phyloP scores from a whole-genome alignment of 805 yeast genomes.

The Saccharomyces mikatae region DNA sequence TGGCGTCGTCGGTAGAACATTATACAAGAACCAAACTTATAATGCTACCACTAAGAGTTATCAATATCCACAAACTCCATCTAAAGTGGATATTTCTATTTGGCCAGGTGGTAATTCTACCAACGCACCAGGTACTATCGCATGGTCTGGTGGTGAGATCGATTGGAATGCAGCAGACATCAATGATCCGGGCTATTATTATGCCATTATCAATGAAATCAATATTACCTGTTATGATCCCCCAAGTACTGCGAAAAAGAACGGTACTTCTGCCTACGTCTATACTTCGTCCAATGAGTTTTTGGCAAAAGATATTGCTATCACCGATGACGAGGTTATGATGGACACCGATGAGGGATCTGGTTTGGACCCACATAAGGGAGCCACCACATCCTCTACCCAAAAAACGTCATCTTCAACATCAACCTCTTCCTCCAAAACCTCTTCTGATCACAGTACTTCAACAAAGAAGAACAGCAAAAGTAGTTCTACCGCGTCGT shows the following conservation, averaged over 20 bases:
- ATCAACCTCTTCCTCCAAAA: neutral
- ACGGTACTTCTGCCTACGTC: conserved; percentile 44
- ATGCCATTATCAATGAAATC: conserved; percentile 52
- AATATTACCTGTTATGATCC: conserved; percentile 64
- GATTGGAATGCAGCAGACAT: conserved; percentile 78
- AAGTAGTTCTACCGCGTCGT: conserved; percentile 3
- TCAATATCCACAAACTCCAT: conserved; percentile 65
- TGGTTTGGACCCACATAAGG: conserved; percentile 53
- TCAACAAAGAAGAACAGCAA: neutral
- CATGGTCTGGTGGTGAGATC: conserved; percentile 84
- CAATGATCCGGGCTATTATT: conserved; percentile 70
- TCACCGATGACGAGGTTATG: conserved; percentile 55
- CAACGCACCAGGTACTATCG: conserved; percentile 55
- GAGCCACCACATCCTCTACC: conserved; percentile 2
- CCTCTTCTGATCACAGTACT: neutral
- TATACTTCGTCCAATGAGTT: conserved; percentile 44
- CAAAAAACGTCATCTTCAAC: neutral
- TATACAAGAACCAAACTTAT: conserved; percentile 51
- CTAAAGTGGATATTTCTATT: conserved; percentile 61
- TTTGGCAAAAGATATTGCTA: conserved; percentile 41
- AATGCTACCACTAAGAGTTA: conserved; percentile 53
- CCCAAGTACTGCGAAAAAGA: conserved; percentile 44
- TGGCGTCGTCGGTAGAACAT: conserved; percentile 57
- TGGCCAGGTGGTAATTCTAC: conserved; percentile 69
- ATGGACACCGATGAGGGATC: conserved; percentile 54